Base-by-base conservation (phyloP, 495 filamentous ascomycete genomes). In the Durotheca rogersii region DNA sequence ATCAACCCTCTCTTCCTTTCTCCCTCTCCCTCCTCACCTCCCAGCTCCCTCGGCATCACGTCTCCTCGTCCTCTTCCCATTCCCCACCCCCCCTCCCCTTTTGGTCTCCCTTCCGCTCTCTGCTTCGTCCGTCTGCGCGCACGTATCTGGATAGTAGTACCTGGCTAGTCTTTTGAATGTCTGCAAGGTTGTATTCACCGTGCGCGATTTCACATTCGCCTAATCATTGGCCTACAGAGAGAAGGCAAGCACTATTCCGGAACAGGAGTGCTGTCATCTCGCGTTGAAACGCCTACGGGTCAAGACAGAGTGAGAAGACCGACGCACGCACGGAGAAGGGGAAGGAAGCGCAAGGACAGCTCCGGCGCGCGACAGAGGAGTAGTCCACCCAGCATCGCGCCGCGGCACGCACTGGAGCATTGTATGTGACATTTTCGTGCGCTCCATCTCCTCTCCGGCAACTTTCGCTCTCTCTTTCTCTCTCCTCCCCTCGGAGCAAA, bases 151-250 rank as follows among this genome's bases (percentile, higher is more conserved):
- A 56, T 60, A 60, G 32, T 55, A 19, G 32, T 30, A n/a, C n/a
- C n/a, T n/a, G n/a, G n/a, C n/a, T 60, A 18, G 41, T 52, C 51
- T 60, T 60, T 60, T 60, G 56, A 60, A 60, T 60, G 56, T 60
- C 46, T 60, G 56, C 56, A 56, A 47, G 51, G 51, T 56, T 51
- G 56, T 38, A 51, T 51, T 43, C 43, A 56, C 51, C 56, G 51
- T 60, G 51, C 56, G 56, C 56, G 56, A 60, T 60, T 60, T 56
- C 56, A 37, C 47, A 30, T 60, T 60, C 56, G 56, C 56, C 56
- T 51, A 60, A 41, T 21, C 15, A 42, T 46, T 55, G 45, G 50
- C 40, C 39, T 43, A 32, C 33, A 60, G 34, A 50, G 20, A 42
- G 46, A 43, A 56, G 46, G 39, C 45, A 14, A 48, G 56, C 50